Evolutionary conservation across 2,329 filamentous ascomycete species (phyloP).

Genomic region (Juglanconis juglandina): DNA sequence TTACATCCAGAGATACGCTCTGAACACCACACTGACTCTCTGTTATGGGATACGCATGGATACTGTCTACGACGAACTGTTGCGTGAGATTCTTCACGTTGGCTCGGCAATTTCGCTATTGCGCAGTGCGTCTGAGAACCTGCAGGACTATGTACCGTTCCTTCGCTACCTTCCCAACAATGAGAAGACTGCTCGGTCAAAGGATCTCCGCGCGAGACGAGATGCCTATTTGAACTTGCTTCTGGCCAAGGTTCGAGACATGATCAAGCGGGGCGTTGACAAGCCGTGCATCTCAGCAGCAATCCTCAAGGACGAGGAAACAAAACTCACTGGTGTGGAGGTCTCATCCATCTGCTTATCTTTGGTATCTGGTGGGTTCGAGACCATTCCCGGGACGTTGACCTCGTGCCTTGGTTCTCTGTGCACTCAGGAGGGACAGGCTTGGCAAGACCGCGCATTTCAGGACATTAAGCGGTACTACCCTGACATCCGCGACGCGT

Average conservation of each 20-base stretch:
- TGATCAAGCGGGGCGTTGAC: conserved; percentile 49
- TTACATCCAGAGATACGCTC: conserved; percentile 50
- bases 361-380: conserved; percentile 51
- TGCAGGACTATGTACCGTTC: conserved; percentile 50
- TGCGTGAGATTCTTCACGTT: conserved; percentile 51
- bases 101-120: conserved; percentile 49
- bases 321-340: conserved; percentile 49
- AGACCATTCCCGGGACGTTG: conserved; percentile 52
- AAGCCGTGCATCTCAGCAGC: conserved; percentile 53
- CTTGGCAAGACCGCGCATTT: conserved; percentile 50
- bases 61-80: conserved; percentile 46
- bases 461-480: conserved; percentile 48
- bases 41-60: conserved; percentile 56
- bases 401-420: conserved; percentile 49
- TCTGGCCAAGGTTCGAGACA: conserved; percentile 46
- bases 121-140: conserved; percentile 49
- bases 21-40: conserved; percentile 52
- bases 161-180: conserved; percentile 50
- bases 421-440: conserved; percentile 43
- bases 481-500: conserved; percentile 43
- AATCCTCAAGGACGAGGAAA: conserved; percentile 52
- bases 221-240: conserved; percentile 48
- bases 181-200: conserved; percentile 44
- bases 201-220: conserved; percentile 43
- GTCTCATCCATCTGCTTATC: conserved; percentile 52